Percentiles rank a stretch among this genome's conserved stretches.
Evolutionary conservation across 2,329 filamentous ascomycete genomes (phyloP).

Genomic region (Ambrosiella beaveri): DNA sequence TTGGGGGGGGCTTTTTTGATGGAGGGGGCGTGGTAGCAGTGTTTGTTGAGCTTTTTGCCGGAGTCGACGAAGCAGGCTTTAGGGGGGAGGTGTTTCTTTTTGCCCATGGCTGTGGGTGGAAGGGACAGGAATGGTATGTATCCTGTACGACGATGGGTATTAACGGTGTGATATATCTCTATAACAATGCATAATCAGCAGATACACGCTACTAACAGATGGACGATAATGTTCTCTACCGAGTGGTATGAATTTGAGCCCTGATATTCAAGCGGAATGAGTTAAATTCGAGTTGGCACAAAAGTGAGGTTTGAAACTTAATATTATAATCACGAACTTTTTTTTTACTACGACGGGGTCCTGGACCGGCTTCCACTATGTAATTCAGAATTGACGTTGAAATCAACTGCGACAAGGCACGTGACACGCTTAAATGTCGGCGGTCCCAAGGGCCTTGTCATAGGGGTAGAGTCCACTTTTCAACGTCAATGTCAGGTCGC

Average conservation of each 20-base stretch:
- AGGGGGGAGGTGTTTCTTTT: constrained; percentile 23
- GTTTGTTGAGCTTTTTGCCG: constrained; percentile 4
- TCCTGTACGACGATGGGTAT: too few relatives aligned
- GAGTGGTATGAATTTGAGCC: too few relatives aligned
- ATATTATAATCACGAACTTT: neutral
- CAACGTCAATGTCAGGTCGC: too few relatives aligned
- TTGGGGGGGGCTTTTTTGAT: constrained; percentile 14
- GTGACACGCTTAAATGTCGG: constrained; percentile 9
- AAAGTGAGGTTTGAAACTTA: neutral
- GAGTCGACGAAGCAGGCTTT: constrained; percentile 10
- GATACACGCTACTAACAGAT: too few relatives aligned
- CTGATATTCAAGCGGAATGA: too few relatives aligned
- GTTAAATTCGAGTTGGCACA: too few relatives aligned
- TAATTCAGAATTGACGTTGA: constrained; percentile 5
- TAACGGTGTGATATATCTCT: neutral
- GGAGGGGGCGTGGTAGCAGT: constrained; percentile 11
- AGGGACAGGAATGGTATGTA: neutral
- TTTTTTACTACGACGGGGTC: neutral
- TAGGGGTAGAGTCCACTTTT: neutral
- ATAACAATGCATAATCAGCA: neutral
- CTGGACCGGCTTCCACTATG: neutral
- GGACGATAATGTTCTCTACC: too few relatives aligned
- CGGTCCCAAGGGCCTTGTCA: neutral
- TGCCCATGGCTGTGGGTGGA: constrained; percentile 19
- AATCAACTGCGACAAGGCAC: neutral